Evolutionary conservation across 2,329 filamentous ascomycete species (phyloP).

Genomic region (Chaetomiaceae sp.): DNA sequence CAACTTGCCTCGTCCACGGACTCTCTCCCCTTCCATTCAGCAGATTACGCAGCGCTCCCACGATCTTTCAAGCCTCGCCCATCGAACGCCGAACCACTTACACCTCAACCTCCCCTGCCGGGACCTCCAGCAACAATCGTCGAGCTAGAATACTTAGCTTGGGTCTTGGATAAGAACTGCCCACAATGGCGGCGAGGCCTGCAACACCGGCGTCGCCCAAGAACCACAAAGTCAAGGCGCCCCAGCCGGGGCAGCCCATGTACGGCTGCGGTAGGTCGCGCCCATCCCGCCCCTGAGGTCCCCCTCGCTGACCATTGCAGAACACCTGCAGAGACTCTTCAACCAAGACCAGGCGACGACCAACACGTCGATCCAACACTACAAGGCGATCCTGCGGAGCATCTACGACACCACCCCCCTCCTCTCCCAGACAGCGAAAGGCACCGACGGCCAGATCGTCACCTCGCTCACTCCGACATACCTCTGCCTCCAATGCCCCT

Average conservation of each 20-base stretch:
- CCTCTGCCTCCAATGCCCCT: slow-evolving; percentile 69
- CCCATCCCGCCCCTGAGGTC: slow-evolving; percentile 4
- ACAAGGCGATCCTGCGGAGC: slow-evolving; percentile 65
- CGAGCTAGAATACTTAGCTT: not conserved
- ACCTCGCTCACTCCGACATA: slow-evolving; percentile 65
- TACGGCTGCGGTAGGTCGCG: slow-evolving; percentile 58
- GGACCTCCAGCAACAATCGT: too few relatives aligned
- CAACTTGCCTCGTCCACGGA: too few relatives aligned
- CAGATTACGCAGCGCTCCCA: too few relatives aligned
- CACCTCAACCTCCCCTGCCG: too few relatives aligned
- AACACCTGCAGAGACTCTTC: slow-evolving; percentile 67
- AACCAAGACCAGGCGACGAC: slow-evolving; percentile 57
- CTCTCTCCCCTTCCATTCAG: too few relatives aligned
- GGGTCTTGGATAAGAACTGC: not conserved
- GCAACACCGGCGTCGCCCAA: slow-evolving; percentile 52
- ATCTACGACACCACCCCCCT: slow-evolving; percentile 65
- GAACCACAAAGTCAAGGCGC: slow-evolving; percentile 56
- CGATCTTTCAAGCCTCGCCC: too few relatives aligned
- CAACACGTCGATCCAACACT: slow-evolving; percentile 65
- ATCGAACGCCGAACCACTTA: not conserved
- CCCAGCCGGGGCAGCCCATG: slow-evolving; percentile 54
- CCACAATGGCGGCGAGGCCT: slow-evolving; percentile 43
- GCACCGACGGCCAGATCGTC: slow-evolving; percentile 50
- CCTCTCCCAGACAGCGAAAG: slow-evolving; percentile 61
- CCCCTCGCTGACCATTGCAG: slow-evolving; percentile 43